These are phyloP conservation scores for Aspergillus sp. DNA, from an alignment of 2,329 filamentous ascomycete species.

Conservation along the genomic window DNA sequence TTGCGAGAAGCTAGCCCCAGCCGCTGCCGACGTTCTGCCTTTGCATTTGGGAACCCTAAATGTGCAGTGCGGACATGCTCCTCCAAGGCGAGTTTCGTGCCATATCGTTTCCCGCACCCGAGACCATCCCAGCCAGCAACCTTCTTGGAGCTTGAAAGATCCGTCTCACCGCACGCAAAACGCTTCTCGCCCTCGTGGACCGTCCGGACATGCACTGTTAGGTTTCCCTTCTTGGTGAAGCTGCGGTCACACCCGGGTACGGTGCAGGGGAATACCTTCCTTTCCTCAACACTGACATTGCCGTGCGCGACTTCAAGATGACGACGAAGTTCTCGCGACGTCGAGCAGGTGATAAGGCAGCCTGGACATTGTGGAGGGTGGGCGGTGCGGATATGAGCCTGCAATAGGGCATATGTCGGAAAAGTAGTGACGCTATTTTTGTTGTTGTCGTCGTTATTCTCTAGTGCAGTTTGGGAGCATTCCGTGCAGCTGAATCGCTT, in stretches of 20 bases:
- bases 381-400: constrained; percentile 62
- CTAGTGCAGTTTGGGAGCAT: constrained; percentile 45
- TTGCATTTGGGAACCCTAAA: constrained; percentile 49
- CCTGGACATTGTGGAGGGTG: constrained; percentile 67
- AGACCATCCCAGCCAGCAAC: constrained; percentile 57
- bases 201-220: constrained; percentile 68
- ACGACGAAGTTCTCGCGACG: constrained; percentile 59
- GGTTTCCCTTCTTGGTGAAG: constrained; percentile 77
- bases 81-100: constrained; percentile 68
- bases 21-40: constrained; percentile 31
- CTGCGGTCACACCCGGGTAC: constrained; percentile 61
- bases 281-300: constrained; percentile 49
- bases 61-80: constrained; percentile 80
- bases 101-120: constrained; percentile 68
- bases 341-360: constrained; percentile 61
- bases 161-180: constrained; percentile 69
- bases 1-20: constrained; percentile 12
- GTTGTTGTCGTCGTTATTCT: constrained; percentile 7
- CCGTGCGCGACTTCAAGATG: constrained; percentile 75
- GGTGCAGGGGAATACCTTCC: constrained; percentile 59
- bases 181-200: constrained; percentile 65
- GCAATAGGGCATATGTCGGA: constrained; percentile 61
- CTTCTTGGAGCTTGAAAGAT: constrained; percentile 50
- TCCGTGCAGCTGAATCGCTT: constrained; percentile 68
- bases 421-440: constrained; percentile 49